Conservation (phyloP, 2,329 filamentous ascomycete species). For the Cytospora leucostoma region DNA sequence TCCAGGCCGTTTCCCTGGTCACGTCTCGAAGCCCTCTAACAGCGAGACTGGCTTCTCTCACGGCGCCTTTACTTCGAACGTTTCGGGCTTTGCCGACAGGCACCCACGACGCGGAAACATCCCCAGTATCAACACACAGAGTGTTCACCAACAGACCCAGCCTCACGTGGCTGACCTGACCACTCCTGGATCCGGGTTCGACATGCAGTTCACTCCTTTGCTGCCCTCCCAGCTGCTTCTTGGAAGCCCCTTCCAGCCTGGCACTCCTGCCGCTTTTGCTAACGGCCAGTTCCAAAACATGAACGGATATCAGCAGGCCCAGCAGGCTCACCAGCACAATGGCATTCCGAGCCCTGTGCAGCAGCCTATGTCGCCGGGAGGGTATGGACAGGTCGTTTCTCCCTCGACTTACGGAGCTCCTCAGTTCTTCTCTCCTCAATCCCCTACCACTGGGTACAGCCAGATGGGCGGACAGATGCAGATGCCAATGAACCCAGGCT, state of each 20-base stretch:
- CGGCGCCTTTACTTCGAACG: conserved; percentile 85
- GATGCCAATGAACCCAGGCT: conserved; percentile 63
- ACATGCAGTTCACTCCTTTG: conserved; percentile 98
- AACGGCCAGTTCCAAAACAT: conserved; percentile 91
- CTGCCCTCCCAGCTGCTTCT: conserved; percentile 92
- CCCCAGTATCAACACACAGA: conserved; percentile 61
- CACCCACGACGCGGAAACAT: conserved; percentile 84
- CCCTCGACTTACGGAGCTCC: conserved; percentile 80
- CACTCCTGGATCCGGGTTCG: conserved; percentile 84
- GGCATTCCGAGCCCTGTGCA: conserved; percentile 75
- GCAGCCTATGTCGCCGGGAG: conserved; percentile 75
- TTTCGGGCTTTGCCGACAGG: conserved; percentile 81
- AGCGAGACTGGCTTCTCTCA: conserved; percentile 90
- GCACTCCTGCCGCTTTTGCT: conserved; percentile 84
- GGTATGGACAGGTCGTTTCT: conserved; percentile 83
- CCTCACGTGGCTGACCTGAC: conserved; percentile 72
- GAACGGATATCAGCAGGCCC: conserved; percentile 69
- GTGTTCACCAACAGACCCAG: conserved; percentile 38
- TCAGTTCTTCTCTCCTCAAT: conserved; percentile 83
- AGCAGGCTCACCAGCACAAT: conserved; percentile 57
- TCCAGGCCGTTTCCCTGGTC: conserved; percentile 64
- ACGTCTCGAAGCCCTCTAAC: conserved; percentile 78
- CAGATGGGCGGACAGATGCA: conserved; percentile 62
- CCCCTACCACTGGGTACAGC: conserved; percentile 76
- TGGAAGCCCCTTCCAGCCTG: conserved; percentile 94